Evolutionary conservation across 352 stramenopile species (phyloP), one percentile per base, ranked within the genome.

Genomic region (Phytophthora brassicae): DNA sequence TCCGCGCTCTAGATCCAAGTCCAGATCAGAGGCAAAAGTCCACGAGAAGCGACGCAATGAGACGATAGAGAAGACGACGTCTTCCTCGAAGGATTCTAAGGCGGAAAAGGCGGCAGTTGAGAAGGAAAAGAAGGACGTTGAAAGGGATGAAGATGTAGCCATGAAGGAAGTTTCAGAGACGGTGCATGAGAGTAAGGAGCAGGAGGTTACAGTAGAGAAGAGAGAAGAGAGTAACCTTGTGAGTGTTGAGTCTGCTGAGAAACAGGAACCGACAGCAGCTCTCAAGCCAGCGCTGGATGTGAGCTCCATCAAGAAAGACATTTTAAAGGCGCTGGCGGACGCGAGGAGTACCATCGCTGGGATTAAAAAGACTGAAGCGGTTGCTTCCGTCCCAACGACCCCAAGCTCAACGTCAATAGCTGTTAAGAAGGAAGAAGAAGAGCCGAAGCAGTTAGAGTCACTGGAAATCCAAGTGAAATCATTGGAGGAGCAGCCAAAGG

Each of bases 271-370:
- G 7, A 22, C 35, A 12, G 23, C n/a, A 8, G 39, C 9, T 24
- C 19, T 19, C 47, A 60, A 69, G 38, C 48, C 69, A 47, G 33
- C 59, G 2, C 55, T 94, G 14, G 75, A 95, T 51, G 82, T 93
- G 29, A 81, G 65, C 20, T 80, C 82, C 0, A 92, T 95, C 56
- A 93, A 95, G 63, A 71, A 80, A 55, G 70, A 93, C 46, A 88
- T 95, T 44, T 48, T 95, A 6, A 93, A 92, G 52, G 86, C 81
- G 5, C 53, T 95, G 22, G 84, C 84, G 3, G 77, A 91, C 26
- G 86, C 86, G 6, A 74, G 85, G 36, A 92, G 70, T 47, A 84
- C 84, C 12, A 90, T 94, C 44, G 82, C 81, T 6, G 85, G 60
- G 20, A 90, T 94, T 48, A 94, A 88, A 55, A 66, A 77, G 20